Conservation (phyloP, 768 basidiomycete species). For the Auricularia heimuer region DNA sequence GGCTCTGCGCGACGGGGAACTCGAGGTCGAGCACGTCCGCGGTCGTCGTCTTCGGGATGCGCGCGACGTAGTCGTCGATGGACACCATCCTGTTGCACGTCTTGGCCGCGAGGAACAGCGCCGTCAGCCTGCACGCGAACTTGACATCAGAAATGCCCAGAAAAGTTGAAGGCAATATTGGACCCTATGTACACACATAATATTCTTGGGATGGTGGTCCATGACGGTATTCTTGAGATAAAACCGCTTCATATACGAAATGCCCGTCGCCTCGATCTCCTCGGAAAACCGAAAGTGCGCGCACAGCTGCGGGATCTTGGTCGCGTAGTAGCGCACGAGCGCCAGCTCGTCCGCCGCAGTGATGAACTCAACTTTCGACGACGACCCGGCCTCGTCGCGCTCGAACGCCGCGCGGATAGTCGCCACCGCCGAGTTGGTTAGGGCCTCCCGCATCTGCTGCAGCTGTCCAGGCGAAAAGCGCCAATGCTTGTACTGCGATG, state of each 20-base stretch:
- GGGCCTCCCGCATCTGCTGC: conserved; percentile 41
- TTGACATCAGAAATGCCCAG: too few relatives aligned
- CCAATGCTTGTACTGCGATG: conserved; percentile 84
- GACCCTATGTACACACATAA: conserved; percentile 60
- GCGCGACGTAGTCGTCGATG: conserved; percentile 71
- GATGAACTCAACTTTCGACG: conserved; percentile 62
- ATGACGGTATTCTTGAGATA: conserved; percentile 97
- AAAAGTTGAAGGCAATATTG: conserved; percentile 2
- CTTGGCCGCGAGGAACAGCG: conserved; percentile 91
- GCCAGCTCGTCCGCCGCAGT: conserved; percentile 74
- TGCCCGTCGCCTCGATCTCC: conserved; percentile 87
- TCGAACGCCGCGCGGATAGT: conserved; percentile 73
- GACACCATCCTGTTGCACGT: conserved; percentile 93
- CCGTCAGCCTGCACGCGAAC: conserved; percentile 65
- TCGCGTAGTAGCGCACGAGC: conserved; percentile 81
- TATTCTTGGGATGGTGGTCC: conserved; percentile 99
- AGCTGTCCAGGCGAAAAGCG: conserved; percentile 69
- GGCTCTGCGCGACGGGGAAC: conserved; percentile 89
- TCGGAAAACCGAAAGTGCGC: conserved; percentile 81
- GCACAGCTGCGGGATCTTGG: conserved; percentile 78
- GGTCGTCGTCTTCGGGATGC: conserved; percentile 71
- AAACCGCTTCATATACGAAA: conserved; percentile 89
- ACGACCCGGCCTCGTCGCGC: conserved; percentile 70
- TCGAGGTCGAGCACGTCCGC: conserved; percentile 89
- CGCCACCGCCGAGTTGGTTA: conserved; percentile 70